These are phyloP conservation scores for Aspergillus viridinutans DNA, from an alignment of 2,329 filamentous ascomycete genomes.

Conservation along the genomic window DNA sequence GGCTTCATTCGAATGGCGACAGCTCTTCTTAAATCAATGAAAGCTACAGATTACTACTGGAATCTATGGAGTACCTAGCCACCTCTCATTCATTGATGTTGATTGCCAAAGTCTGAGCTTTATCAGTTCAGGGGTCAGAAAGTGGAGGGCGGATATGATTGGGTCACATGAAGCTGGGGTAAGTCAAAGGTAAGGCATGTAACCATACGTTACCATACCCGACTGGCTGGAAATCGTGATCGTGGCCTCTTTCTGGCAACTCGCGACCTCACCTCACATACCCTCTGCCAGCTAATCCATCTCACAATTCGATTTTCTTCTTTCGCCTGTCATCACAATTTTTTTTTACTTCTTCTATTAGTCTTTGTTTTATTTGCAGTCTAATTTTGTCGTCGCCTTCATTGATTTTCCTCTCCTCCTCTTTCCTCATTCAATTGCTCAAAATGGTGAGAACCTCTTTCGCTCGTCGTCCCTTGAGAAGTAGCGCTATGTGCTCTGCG, in stretches of 20 bases:
- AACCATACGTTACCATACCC: constrained; percentile 5
- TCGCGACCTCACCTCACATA: constrained; percentile 17
- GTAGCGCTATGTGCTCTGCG: not conserved
- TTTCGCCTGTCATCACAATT: constrained; percentile 2
- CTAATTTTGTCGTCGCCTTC: constrained; percentile 20
- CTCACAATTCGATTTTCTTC: constrained; percentile 6
- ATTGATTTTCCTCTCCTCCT: constrained; percentile 11
- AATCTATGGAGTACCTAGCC: not conserved
- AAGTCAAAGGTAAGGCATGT: not conserved
- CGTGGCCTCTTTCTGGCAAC: constrained; percentile 24
- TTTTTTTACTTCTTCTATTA: constrained; percentile 5
- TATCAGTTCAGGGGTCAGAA: not conserved
- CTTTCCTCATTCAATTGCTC: constrained; percentile 15
- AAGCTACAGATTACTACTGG: not conserved
- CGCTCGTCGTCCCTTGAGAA: constrained; percentile 6
- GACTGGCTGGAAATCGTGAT: constrained; percentile 10
- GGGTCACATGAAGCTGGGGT: not conserved
- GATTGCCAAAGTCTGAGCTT: not conserved
- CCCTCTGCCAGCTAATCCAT: constrained; percentile 6
- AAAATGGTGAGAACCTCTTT: constrained; percentile 21
- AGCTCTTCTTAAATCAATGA: not conserved
- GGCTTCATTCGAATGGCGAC: not conserved
- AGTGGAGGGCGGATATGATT: not conserved
- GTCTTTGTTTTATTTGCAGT: constrained; percentile 8
- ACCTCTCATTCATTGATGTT: not conserved